phyloP scores from a whole-genome alignment of 2,329 filamentous ascomycete species.

The Pezicula neosporulosa region DNA sequence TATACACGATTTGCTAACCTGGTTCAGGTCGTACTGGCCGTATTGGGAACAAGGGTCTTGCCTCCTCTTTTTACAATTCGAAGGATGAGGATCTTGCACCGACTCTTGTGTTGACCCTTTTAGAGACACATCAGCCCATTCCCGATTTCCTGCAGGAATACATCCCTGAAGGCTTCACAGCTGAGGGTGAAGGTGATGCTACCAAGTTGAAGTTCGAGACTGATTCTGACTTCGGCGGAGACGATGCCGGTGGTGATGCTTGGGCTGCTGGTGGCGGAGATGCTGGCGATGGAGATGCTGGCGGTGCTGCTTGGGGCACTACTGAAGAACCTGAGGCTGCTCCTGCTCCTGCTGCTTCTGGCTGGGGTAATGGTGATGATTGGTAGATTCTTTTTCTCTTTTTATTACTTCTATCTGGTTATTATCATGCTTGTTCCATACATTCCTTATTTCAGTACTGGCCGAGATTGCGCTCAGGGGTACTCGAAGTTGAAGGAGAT shows the following conservation, averaged over 20 bases:
- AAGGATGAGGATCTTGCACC: constrained; percentile 69
- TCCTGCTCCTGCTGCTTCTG: constrained; percentile 6
- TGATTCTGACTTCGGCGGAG: constrained; percentile 19
- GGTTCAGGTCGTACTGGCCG: constrained; percentile 79
- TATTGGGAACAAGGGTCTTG: constrained; percentile 82
- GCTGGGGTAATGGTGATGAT: background rate
- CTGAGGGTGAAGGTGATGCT: constrained; percentile 23
- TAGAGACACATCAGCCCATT: constrained; percentile 75
- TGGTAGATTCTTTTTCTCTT: constrained; percentile 1
- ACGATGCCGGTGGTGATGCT: constrained; percentile 9
- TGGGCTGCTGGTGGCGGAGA: too few species aligned
- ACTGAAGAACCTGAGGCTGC: constrained; percentile 1
- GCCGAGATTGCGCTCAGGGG: too few species aligned
- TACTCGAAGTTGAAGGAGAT: too few species aligned
- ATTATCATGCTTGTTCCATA: too few species aligned
- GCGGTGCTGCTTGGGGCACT: constrained; percentile 9
- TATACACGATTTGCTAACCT: constrained; percentile 7
- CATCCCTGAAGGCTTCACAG: constrained; percentile 49
- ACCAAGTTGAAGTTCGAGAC: constrained; percentile 21
- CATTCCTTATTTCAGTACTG: too few species aligned
- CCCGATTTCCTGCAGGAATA: constrained; percentile 76
- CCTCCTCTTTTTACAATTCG: constrained; percentile 86
- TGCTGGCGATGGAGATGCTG: constrained; percentile 10
- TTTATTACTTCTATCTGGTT: too few species aligned
- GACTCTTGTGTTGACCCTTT: constrained; percentile 73